Percentiles rank a stretch among this genome's conserved stretches.
Evolutionary conservation across 2,329 filamentous ascomycete genomes (phyloP).

Genomic region (Onygenales sp.): DNA sequence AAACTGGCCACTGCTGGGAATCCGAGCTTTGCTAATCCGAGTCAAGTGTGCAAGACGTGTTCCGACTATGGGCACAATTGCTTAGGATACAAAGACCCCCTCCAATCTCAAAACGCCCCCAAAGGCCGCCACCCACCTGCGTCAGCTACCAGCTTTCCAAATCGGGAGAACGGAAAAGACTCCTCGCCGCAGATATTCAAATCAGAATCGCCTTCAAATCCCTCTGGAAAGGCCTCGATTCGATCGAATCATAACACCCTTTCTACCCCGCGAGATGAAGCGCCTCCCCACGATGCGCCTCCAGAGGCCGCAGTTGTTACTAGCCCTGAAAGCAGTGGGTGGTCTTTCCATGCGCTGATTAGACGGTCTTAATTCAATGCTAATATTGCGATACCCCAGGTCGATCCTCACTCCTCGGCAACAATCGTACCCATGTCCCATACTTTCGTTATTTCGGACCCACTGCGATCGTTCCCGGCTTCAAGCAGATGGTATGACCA

Average conservation of each 20-base stretch:
- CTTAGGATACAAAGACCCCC: slow-evolving; percentile 53
- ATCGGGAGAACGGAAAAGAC: slow-evolving; percentile 3
- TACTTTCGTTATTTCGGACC: slow-evolving; percentile 89
- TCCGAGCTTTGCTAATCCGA: not conserved
- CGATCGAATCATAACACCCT: not conserved
- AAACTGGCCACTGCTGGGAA: not conserved
- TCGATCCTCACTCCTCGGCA: slow-evolving; percentile 29
- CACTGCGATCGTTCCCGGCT: slow-evolving; percentile 82
- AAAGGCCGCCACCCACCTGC: slow-evolving; percentile 12
- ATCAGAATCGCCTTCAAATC: not conserved
- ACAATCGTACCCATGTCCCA: slow-evolving; percentile 49
- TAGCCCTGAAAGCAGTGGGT: slow-evolving; percentile 31
- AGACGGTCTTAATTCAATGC: not conserved
- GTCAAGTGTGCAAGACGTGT: slow-evolving; percentile 57
- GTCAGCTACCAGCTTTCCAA: slow-evolving; percentile 17
- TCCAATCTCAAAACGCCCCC: slow-evolving; percentile 16
- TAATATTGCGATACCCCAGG: slow-evolving; percentile 14
- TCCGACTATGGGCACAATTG: slow-evolving; percentile 61
- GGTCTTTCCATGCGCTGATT: not conserved
- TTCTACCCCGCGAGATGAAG: not conserved
- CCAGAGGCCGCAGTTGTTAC: slow-evolving; percentile 17
- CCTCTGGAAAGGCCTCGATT: not conserved
- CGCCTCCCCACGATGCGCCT: slow-evolving; percentile 1
- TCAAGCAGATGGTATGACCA: slow-evolving; percentile 74
- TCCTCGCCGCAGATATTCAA: not conserved